Evolutionary conservation across 352 stramenopile genomes (phyloP).

Genomic region (Phytophthora cactorum): DNA sequence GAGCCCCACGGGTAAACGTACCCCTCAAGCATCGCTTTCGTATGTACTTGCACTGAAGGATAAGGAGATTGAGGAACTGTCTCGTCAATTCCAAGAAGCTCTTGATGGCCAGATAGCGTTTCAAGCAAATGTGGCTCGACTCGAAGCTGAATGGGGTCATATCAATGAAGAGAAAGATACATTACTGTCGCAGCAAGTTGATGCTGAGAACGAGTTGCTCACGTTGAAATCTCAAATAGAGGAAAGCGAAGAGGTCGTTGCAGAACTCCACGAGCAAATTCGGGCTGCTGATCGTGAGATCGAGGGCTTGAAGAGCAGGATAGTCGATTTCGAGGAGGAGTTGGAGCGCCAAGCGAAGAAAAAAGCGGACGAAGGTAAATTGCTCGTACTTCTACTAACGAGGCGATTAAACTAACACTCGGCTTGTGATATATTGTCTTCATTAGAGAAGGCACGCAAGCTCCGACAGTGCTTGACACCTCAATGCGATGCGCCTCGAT

Average conservation of each 20-base stretch:
- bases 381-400: background rate
- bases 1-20: slow-evolving; percentile 40
- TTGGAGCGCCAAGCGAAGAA: slow-evolving; percentile 44
- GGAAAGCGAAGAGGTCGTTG: slow-evolving; percentile 15
- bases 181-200: slow-evolving; percentile 3
- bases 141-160: slow-evolving; percentile 4
- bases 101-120: slow-evolving; percentile 8
- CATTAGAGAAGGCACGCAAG: slow-evolving; percentile 54
- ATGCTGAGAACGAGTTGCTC: slow-evolving; percentile 7
- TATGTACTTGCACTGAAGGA: slow-evolving; percentile 63
- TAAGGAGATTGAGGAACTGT: slow-evolving; percentile 47
- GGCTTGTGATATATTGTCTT: slow-evolving; percentile 1
- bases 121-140: slow-evolving; percentile 10
- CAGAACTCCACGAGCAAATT: slow-evolving; percentile 30
- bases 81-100: slow-evolving; percentile 19
- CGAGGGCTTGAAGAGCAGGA: slow-evolving; percentile 31
- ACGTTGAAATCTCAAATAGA: slow-evolving; percentile 12
- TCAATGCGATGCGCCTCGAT: slow-evolving; percentile 70
- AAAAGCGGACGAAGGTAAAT: slow-evolving; percentile 44
- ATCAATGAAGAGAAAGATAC: slow-evolving; percentile 21
- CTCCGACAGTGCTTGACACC: slow-evolving; percentile 66
- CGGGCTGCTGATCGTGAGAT: slow-evolving; percentile 28
- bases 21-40: slow-evolving; percentile 34
- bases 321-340: slow-evolving; percentile 54
- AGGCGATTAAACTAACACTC: slow-evolving; percentile 2